Evolutionary conservation across 768 basidiomycete species (phyloP), one percentile per base, ranked within the genome.

Genomic region (Hypsizygus marmoreus): DNA sequence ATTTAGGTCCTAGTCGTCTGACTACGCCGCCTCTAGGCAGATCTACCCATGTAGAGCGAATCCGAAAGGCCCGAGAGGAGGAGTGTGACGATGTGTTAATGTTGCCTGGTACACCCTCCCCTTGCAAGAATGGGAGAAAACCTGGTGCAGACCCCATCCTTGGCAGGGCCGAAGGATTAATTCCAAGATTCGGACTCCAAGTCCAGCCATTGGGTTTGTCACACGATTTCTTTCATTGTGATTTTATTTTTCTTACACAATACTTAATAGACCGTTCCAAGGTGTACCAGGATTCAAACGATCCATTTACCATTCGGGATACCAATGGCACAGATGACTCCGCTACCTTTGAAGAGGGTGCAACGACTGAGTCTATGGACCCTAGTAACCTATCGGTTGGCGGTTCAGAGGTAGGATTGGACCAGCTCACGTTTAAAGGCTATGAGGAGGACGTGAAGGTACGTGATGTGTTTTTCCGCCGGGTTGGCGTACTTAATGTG

Each of bases 101-200:
- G 51, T 54, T 73, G 13, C 70, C 71, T 5, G 57, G 47, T 6
- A 70, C 66, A 36, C 70, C 73, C 1, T 72, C 73, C 2, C 70
- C 71, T 7, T 61, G 64, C 58, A 72, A 73, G 36, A 38, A 20
- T 20, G 30, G 24, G 9, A 50, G 36, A 45, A 58, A 45, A 16
- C 16, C 37, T 23, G 36, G 42, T 32, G 9, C 14, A 33, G 9
- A 44, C 40, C 19, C 55, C 2, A 40, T 20, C 1, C 45, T 37
- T 26, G 28, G 47, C 25, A 42, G 25, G 4, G 58, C 56, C 17
- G 69, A 69, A 17, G 60, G 53, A 24, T 52, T 69, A 29, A 57
- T 71, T 42, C 69, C 70, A 3, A 60, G 52, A 35, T 70, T 71
- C 37, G 60, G 56, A 29, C 40, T 70, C 20, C 53, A 56, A 14